Evolutionary conservation across 257 asterid genomes (phyloP), one percentile per base, ranked within the genome.

Genomic region (Solanum medicagineum): DNA sequence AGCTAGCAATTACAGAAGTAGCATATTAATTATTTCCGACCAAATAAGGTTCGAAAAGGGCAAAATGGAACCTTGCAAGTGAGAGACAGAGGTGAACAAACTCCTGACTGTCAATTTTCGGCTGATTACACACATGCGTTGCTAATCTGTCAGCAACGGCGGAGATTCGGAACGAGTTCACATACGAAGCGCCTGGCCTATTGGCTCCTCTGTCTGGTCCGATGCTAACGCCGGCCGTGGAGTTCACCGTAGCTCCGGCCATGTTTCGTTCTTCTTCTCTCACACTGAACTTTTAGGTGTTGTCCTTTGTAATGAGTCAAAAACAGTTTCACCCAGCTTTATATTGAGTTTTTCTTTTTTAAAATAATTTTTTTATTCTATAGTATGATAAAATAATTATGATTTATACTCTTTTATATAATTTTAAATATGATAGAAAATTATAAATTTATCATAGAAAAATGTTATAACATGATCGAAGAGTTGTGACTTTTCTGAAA

Each of bases 21-120:
- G 69, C 66, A 59, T 59, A 59, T 59, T 26, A 11, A 59, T 59
- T 15, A 29, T 29, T 14, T 66, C 74, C 47, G 74, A 12, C 13
- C n/a, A 66, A 29, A 29, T 36, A 66, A 66, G 47, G 73, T 14
- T 65, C 73, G 44, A 65, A 20, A 66, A 66, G 66, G 7, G 29
- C 15, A 29, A 29, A 66, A 32, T 7, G n/a, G n/a, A 29, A 66
- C 79, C 79, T 40, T 40, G 98, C 87, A 42, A 95, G 95, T 8
- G 95, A 91, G 66, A 90, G 92, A 84, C 97, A 93, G 56, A 93
- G 95, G 59, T 90, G 89, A 42, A 51, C 59, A 82, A 91, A 91
- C 86, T 93, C 93, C 16, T n/a, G 60, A 54, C 54, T 8, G 47
- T 89, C 90, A 85, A 32, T 65, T 40, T 65, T 70, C 22, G 87